Evolutionary conservation across 106 monocot genomes (phyloP), one percentile per base, ranked within the genome.

Genomic region (Amphibolis antarctica): DNA sequence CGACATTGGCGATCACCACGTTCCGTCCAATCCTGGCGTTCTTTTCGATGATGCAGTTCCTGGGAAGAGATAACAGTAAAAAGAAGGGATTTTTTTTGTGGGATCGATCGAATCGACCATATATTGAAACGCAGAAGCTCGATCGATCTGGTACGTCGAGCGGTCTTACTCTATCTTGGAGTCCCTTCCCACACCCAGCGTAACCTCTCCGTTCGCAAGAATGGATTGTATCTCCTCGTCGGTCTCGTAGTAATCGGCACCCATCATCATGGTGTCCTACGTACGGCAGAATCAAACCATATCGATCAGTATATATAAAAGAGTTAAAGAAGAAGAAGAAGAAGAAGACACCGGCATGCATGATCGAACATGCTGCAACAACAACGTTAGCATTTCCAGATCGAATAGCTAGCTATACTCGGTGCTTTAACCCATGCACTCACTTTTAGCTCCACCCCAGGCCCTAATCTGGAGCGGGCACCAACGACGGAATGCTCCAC

Each of bases 261-360:
- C 85, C 85, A 89, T 85, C 82, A 89, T 80, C 89, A 89, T 82
- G 21, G 83, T 82, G 43, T 85, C 82, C 85, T 85, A 69, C 14
- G 13, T 13, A 46, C 45, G 18, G 4, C 36, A 36, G 36, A 36
- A 7, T 36, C 7, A 36, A 36, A 36, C 7, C 36, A 36, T 2
- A 36, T 7, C 7, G 36, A 7, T n/a, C 36, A 36, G 36, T 2
- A 4, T 36, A 36, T 4, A 36, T 36, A 7, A 36, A 36, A 36
- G 36, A 36, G 7, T 4, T 36, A 2, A 36, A 7, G 7, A 7
- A 4, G 7, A 36, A 4, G 36, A 36, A 36, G 36, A 36, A 36
- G 36, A 36, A 4, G 36, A 7, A 4, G 4, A 36, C 7, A 36
- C 36, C 7, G 7, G 36, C 4, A 4, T 36, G 7, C 4, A 36